Percentiles rank a stretch among this genome's conserved stretches.
phyloP scores from a whole-genome alignment of 2,329 filamentous ascomycete species.

The Aschersonia sp. region DNA sequence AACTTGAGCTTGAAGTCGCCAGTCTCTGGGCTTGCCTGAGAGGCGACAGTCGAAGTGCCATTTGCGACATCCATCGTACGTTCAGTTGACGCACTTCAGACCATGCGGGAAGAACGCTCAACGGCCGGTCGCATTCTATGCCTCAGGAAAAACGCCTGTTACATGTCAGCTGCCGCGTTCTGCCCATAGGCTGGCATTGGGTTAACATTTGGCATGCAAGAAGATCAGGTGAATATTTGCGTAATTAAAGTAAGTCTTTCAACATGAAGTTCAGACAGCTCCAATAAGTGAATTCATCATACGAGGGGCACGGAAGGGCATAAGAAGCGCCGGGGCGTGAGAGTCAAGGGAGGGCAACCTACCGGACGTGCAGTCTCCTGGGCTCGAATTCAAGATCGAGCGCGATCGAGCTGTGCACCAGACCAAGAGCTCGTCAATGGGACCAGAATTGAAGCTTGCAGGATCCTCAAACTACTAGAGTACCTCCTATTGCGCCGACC shows the following conservation, averaged over 20 bases:
- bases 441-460: too few species aligned
- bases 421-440: too few species aligned
- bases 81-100: neutral
- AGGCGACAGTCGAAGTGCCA: conserved; percentile 17
- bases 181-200: neutral
- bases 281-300: conserved; percentile 50
- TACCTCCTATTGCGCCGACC: too few species aligned
- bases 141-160: neutral
- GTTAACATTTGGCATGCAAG: too few species aligned
- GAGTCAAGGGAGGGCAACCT: too few species aligned
- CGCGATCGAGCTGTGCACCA: too few species aligned
- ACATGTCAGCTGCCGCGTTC: neutral
- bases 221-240: too few species aligned
- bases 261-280: conserved; percentile 58
- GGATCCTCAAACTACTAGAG: too few species aligned
- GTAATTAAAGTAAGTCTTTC: conserved; percentile 31
- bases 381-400: too few species aligned
- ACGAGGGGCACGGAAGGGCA: conserved; percentile 3
- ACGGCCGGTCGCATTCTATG: neutral
- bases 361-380: too few species aligned
- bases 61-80: conserved; percentile 26
- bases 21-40: conserved; percentile 30
- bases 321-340: neutral
- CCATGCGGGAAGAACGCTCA: neutral
- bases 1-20: conserved; percentile 78